A percentile compares a stretch with the other conserved stretches of the same genome.
Conservation (phyloP, 2,329 filamentous ascomycete species). For the Corynespora cassiicola region DNA sequence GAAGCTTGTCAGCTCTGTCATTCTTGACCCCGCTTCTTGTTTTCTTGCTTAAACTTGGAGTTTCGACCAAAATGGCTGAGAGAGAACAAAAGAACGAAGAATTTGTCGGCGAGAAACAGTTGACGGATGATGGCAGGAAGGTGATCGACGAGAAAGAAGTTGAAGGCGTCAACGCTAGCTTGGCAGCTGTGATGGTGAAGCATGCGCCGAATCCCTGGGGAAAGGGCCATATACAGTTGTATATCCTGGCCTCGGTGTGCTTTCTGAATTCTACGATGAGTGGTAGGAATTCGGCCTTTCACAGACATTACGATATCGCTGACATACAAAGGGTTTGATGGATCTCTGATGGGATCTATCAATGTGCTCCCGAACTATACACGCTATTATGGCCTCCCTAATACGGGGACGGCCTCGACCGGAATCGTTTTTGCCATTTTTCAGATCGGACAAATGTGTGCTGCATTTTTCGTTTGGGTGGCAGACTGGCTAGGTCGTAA, state of each 20-base stretch:
- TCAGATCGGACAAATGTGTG: slow-evolving; percentile 51
- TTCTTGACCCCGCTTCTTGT: slow-evolving; percentile 12
- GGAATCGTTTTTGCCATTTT: slow-evolving; percentile 55
- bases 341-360: slow-evolving; percentile 53
- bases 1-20: background rate
- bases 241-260: slow-evolving; percentile 40
- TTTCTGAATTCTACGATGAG: slow-evolving; percentile 49
- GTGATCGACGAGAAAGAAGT: slow-evolving; percentile 20
- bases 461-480: slow-evolving; percentile 52
- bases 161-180: slow-evolving; percentile 20
- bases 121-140: slow-evolving; percentile 25
- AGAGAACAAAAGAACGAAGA: slow-evolving; percentile 7
- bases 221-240: slow-evolving; percentile 28
- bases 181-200: slow-evolving; percentile 26
- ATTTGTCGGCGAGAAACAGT: slow-evolving; percentile 17
- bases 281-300: slow-evolving; percentile 25
- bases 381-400: slow-evolving; percentile 46
- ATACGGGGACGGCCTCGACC: slow-evolving; percentile 47
- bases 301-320: background rate
- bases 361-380: slow-evolving; percentile 53
- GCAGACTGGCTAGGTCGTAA: slow-evolving; percentile 55
- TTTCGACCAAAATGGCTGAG: slow-evolving; percentile 9
- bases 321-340: slow-evolving; percentile 45
- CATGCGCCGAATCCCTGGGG: slow-evolving; percentile 31
- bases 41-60: background rate